Conservation (phyloP, 2,329 filamentous ascomycete species). For the Colletotrichum trifolii region DNA sequence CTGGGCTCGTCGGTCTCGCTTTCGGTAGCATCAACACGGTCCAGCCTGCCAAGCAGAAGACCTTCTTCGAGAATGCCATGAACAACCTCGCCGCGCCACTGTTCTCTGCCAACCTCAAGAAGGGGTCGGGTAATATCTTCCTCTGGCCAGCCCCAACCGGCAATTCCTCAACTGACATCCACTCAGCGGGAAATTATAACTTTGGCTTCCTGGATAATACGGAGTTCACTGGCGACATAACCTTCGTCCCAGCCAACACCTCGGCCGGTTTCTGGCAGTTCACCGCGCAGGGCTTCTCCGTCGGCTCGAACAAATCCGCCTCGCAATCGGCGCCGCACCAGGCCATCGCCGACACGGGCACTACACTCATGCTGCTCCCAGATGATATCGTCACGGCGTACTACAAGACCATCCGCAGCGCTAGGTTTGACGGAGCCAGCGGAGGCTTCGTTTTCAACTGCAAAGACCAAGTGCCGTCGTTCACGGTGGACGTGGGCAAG, state of each 20-base stretch:
- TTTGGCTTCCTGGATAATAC: constrained; percentile 62
- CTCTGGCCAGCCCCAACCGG: not conserved
- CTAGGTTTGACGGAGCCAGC: constrained; percentile 53
- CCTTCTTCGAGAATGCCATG: constrained; percentile 53
- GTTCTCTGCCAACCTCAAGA: constrained; percentile 49
- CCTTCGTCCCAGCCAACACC: constrained; percentile 66
- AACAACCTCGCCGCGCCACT: constrained; percentile 43
- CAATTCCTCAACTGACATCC: not conserved
- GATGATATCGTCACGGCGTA: constrained; percentile 64
- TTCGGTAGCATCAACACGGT: constrained; percentile 58
- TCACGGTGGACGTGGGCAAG: constrained; percentile 47
- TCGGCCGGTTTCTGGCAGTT: constrained; percentile 73
- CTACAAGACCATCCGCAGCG: constrained; percentile 66
- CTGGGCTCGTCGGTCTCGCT: constrained; percentile 57
- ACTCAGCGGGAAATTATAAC: constrained; percentile 48
- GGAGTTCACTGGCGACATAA: constrained; percentile 68
- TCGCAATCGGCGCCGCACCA: constrained; percentile 38
- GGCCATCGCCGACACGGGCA: constrained; percentile 79
- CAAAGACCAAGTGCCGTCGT: constrained; percentile 58
- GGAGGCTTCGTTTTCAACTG: constrained; percentile 72
- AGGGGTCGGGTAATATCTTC: constrained; percentile 45
- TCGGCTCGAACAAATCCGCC: constrained; percentile 51
- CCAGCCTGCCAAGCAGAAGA: constrained; percentile 51
- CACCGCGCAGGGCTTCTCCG: constrained; percentile 63
- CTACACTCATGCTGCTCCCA: constrained; percentile 72